phyloP scores from a whole-genome alignment of 202 grass and related monocot species.

The Zoysia matrella region DNA sequence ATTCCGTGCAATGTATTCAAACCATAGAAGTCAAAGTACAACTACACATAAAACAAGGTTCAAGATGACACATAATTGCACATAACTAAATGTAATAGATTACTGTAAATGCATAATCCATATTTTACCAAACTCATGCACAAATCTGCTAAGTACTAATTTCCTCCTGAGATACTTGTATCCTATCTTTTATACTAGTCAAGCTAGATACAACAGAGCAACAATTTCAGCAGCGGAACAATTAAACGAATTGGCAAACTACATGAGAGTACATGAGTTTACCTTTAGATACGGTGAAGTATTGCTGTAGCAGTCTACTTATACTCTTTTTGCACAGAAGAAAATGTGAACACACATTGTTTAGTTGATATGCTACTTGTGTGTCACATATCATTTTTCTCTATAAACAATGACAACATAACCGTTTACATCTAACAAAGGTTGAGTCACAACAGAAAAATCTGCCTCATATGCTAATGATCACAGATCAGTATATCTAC shows the following conservation, averaged over 20 bases:
- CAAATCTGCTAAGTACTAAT: neutral
- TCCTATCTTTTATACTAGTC: no score
- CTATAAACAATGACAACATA: constrained; percentile 6
- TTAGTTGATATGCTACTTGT: constrained; percentile 12
- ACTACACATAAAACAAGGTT: neutral
- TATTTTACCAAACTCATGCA: neutral
- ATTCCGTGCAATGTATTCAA: neutral
- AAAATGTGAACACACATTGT: neutral
- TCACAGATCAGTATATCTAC: constrained; percentile 20
- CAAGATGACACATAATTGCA: neutral
- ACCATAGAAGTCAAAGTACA: neutral
- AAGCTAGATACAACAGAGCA: neutral
- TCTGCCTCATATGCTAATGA: constrained; percentile 2
- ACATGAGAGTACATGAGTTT: constrained; percentile 26
- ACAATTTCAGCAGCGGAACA: constrained; percentile 7
- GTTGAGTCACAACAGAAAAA: neutral
- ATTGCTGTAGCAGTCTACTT: constrained; percentile 2
- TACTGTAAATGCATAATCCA: neutral
- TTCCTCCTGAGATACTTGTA: neutral
- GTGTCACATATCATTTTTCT: constrained; percentile 20
- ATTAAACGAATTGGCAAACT: constrained; percentile 7
- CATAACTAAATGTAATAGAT: neutral
- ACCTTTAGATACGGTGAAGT: constrained; percentile 38
- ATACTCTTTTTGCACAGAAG: neutral
- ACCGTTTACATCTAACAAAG: neutral